Base-by-base conservation (phyloP, 2,329 filamentous ascomycete species). In the Clarireedia homoeocarpa region DNA sequence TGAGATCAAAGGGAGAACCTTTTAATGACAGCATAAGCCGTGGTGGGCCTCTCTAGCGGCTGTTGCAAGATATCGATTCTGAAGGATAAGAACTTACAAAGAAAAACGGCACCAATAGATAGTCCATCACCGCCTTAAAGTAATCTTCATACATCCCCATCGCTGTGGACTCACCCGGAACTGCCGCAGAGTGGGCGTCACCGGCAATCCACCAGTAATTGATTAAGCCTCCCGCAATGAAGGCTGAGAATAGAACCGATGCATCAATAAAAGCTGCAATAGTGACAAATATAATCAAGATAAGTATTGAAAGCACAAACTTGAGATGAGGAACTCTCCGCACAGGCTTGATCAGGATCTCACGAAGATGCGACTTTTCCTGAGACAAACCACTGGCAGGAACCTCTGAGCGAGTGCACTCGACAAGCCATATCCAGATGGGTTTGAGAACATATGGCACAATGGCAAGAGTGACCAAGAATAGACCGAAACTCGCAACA, bases 81-180 rank as follows among this genome's bases (percentile, higher is more conserved):
- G 27, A 10, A 30, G 27, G 2, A 30, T 30, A 10, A 10, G 7
- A 30, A 70, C 78, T 69, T 65, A 81, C 86, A 64, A 85, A 85
- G 66, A 85, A 85, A 53, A 84, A 74, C 0, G 82, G 81, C 20
- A 76, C 75, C 1, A 85, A 67, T 3, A 85, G 73, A 15, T 68
- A 69, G 2, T 75, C 54, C n/a, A 66, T 59, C 4, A 55, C 20
- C 5, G 60, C 51, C 7, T 61, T 54, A 40, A 65, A 70, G 54
- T 68, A 69, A 9, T 58, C 42, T 6, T 64, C 59, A 48, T 66
- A 71, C 52, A 67, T 60, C 1, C 40, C 39, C 6, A 47, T 53
- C 48, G 53, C 49, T 20, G 30, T 27, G 1, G 27, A 30, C 7
- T 30, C 27, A 30, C 27, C 4, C 27, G 27, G 27, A 10, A 2